Conservation (phyloP, 2,329 filamentous ascomycete species). For the Colletotrichum scovillei region DNA sequence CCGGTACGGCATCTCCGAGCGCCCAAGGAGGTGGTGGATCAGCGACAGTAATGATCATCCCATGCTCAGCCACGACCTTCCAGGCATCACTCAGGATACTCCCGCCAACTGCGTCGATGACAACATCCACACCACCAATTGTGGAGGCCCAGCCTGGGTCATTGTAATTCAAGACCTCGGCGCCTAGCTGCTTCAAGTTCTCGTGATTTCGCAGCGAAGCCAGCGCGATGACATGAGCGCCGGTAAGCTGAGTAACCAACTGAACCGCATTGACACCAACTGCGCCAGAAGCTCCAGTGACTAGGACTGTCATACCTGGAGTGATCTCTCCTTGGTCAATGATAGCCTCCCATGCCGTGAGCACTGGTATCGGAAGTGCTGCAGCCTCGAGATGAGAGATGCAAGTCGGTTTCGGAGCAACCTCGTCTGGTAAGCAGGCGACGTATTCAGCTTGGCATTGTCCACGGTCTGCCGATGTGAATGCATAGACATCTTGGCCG, state of each 20-base stretch:
- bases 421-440: slow-evolving; percentile 34
- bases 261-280: slow-evolving; percentile 45
- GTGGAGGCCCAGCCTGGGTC: slow-evolving; percentile 38
- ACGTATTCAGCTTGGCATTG: slow-evolving; percentile 45
- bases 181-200: slow-evolving; percentile 38
- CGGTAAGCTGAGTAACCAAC: slow-evolving; percentile 38
- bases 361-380: slow-evolving; percentile 45
- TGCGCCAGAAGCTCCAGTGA: slow-evolving; percentile 46
- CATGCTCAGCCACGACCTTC: slow-evolving; percentile 43
- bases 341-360: slow-evolving; percentile 42
- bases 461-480: slow-evolving; percentile 39
- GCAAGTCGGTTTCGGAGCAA: slow-evolving; percentile 38
- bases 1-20: slow-evolving; percentile 36
- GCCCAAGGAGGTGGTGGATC: slow-evolving; percentile 49
- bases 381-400: slow-evolving; percentile 42
- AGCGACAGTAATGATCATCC: slow-evolving; percentile 47
- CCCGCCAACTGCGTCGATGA: slow-evolving; percentile 47
- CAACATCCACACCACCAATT: slow-evolving; percentile 40
- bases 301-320: slow-evolving; percentile 38
- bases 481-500: slow-evolving; percentile 42
- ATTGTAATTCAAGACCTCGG: slow-evolving; percentile 43
- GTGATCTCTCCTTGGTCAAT: not conserved
- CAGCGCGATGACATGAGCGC: slow-evolving; percentile 42
- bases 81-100: slow-evolving; percentile 43
- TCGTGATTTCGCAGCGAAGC: slow-evolving; percentile 39